Base-by-base conservation (phyloP, 768 basidiomycete species). In the Hortiboletus flavorubellus region DNA sequence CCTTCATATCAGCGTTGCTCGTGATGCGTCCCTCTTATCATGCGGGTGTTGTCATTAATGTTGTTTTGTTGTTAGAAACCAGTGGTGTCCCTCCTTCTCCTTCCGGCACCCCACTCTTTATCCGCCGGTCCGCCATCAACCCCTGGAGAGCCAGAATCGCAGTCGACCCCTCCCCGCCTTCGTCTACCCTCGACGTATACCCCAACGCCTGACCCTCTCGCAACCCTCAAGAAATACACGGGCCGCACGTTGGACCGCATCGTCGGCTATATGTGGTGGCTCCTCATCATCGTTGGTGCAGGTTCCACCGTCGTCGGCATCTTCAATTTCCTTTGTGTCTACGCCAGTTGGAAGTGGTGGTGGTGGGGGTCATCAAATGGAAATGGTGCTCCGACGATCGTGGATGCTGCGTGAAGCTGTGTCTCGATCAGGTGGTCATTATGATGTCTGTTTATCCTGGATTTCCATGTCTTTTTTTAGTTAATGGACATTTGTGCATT, bases 241-340 rank as follows among this genome's bases (percentile, higher is more conserved):
- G 94, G 94, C 3, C 81, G 84, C 37, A 61, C 66, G 0, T 70
- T 93, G 41, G 94, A 93, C 67, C 83, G 89, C 54, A 54, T 85
- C 40, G 69, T 96, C 51, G 96, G 96, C 10, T 77, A 84, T 57
- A 70, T 80, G 9, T 98, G 94, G 95, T 90, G 82, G 78, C 40
- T 88, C 10, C 70, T 95, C 58, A 78, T 85, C 21, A 53, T 90
- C 37, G 68, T 93, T 18, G 95, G 95, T 21, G 87, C 87, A 23
- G 93, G 93, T 23, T 86, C 87, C 18, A 76, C 80, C 2, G 64
- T 75, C n/a, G 66, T 91, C 53, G 91, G 91, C 0, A 58, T 89
- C 33, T 83, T 85, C 62, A 92, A 91, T 66, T 83, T 87, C 64
- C 55, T 86, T 44, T 64, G 91, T n/a, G 84, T 89, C 18, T 65